These are phyloP conservation scores for Gonapodya prolifera DNA, from an alignment of 192 early-diverging fungal species.

Conservation along the genomic window DNA sequence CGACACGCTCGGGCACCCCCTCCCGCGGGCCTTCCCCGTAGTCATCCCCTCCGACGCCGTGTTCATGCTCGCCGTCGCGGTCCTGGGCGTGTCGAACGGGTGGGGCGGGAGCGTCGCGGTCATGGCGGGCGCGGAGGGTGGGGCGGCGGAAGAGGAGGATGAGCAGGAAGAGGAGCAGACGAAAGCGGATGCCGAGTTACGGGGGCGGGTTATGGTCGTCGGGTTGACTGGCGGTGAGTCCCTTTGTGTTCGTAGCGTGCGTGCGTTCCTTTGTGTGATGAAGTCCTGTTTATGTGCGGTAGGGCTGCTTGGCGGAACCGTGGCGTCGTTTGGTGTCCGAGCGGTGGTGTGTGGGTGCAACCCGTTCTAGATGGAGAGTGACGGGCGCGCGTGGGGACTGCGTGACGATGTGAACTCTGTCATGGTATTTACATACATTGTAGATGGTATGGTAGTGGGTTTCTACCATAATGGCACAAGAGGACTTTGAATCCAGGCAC, in stretches of 20 bases:
- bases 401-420: neutral
- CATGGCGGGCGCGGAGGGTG: neutral
- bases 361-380: neutral
- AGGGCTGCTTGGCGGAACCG: neutral
- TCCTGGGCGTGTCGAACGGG: neutral
- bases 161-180: neutral
- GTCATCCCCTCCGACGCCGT: neutral
- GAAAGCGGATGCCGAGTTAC: neutral
- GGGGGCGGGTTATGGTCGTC: neutral
- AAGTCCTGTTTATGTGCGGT: neutral
- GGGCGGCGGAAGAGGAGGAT: neutral
- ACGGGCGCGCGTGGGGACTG: neutral
- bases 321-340: neutral
- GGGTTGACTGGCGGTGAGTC: neutral
- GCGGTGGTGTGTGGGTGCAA: neutral
- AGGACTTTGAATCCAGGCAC: neutral
- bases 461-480: neutral
- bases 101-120: neutral
- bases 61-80: neutral
- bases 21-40: neutral
- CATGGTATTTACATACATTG: neutral
- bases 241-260: too few species aligned
- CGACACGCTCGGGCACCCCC: neutral
- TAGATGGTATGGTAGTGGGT: neutral
- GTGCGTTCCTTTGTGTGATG: neutral